A percentile compares a stretch with the other conserved stretches of the same genome.
Conservation (phyloP, 345 rosid genomes). For the Physaria fendleri region DNA sequence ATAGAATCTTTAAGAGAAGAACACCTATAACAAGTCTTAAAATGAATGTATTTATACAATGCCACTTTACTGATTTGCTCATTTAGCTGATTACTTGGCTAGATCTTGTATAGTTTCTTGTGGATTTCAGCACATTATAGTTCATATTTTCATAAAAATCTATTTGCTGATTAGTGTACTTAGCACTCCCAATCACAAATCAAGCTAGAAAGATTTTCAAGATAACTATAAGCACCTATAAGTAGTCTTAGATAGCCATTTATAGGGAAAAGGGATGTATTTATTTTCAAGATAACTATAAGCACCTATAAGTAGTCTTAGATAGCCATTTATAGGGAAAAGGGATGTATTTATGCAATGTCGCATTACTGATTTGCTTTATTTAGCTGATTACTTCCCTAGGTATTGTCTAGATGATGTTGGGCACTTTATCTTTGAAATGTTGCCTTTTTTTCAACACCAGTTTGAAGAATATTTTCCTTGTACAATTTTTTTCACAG, state of each 20-base stretch:
- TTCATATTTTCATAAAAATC: not conserved
- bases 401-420: not conserved
- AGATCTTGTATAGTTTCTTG: not conserved
- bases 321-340: not conserved
- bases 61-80: not conserved
- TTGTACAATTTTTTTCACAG: constrained; percentile 31
- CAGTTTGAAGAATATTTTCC: not conserved
- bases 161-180: not conserved
- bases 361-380: not conserved
- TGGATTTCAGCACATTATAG: not conserved
- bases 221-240: too few relatives aligned
- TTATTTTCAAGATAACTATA: not conserved
- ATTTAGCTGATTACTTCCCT: not conserved
- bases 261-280: too few relatives aligned
- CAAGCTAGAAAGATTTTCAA: not conserved
- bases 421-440: not conserved
- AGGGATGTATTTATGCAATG: not conserved
- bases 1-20: not conserved
- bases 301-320: too few relatives aligned
- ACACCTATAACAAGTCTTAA: not conserved
- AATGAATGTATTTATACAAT: constrained; percentile 1
- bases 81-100: not conserved
- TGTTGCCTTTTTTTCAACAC: too few relatives aligned
- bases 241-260: too few relatives aligned
- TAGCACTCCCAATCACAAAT: not conserved